Evolutionary conservation across 805 yeast species (phyloP), one percentile per base, ranked within the genome.

Genomic region (Komagataella mondaviorum): DNA sequence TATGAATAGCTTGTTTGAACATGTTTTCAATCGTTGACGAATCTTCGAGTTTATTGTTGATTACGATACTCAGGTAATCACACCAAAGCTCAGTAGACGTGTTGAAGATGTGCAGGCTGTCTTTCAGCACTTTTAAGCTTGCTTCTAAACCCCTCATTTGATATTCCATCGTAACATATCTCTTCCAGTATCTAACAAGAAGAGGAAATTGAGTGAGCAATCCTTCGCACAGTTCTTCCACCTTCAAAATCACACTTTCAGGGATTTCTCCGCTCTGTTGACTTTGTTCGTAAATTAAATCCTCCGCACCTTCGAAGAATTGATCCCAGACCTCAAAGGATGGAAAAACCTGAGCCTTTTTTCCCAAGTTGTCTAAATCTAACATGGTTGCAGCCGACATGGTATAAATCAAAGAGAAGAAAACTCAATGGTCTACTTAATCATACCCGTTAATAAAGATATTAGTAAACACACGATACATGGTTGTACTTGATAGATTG

Each of bases 81-180:
- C 71, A 58, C 91, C 91, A 85, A 1, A 85, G 64, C 12, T 79
- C 85, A n/a, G 83, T 55, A 4, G 85, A 79, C 43, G 69, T 66
- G 1, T 87, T 86, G 55, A 76, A 79, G 0, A 68, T 64, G 6
- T 66, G 68, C 5, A 81, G 71, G 0, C 81, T 71, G 39, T 64
- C 59, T 50, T 68, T 66, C 47, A 83, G 57, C 0, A 76, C 64
- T 3, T 62, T 61, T 2, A 81, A 64, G 2, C 86, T 79, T 1
- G 70, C 69, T 2, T 72, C 69, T 1, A 75, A 60, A 0, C 88
- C 89, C 55, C 72, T 71, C 45, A 81, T 53, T 55, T 81, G 79
- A 55, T 75, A 80, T 52, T 73, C 77, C 2, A 83, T 59, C 0
- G 80, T 70, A 52, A 75, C 75, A 60, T 72, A 83, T 51, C 72